Percentiles rank a stretch among this genome's conserved stretches.
These are phyloP conservation scores for Filobasidium uniguttulatum DNA, from an alignment of 1,284 basidiomycete species.

Conservation along the genomic window DNA sequence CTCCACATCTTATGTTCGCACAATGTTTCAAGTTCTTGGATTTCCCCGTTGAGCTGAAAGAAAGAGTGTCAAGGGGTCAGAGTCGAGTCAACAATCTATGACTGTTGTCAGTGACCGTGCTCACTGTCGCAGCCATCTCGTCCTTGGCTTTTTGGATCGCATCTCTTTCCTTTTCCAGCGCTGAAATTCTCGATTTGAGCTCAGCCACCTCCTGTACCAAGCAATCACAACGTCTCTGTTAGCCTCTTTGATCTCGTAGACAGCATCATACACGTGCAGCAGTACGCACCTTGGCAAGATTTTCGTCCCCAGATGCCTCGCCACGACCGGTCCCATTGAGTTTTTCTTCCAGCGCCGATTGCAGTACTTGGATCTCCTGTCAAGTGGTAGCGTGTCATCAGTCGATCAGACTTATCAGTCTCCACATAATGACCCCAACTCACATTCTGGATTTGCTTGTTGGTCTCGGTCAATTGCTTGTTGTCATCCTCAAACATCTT, in stretches of 20 bases:
- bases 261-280: no score
- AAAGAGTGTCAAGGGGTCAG: background rate
- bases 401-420: background rate
- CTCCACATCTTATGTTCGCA: constrained; percentile 89
- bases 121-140: constrained; percentile 23
- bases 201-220: constrained; percentile 7
- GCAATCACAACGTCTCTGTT: constrained; percentile 9
- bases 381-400: background rate
- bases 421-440: constrained; percentile 11
- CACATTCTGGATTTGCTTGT: constrained; percentile 57
- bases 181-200: constrained; percentile 21
- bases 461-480: constrained; percentile 46
- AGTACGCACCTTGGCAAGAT: background rate
- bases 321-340: constrained; percentile 1
- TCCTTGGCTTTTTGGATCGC: constrained; percentile 25
- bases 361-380: constrained; percentile 56
- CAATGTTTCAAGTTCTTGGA: constrained; percentile 72
- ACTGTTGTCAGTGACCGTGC: constrained; percentile 21
- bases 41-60: constrained; percentile 68
- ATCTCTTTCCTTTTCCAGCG: constrained; percentile 18
- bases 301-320: background rate
- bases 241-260: constrained; percentile 3
- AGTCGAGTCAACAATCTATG: background rate
- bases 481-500: constrained; percentile 42
- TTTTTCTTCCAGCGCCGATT: constrained; percentile 51